A percentile compares a stretch with the other conserved stretches of the same genome.
Evolutionary conservation across 495 filamentous ascomycete genomes (phyloP).

Genomic region (Lasiosphaeria ovina): DNA sequence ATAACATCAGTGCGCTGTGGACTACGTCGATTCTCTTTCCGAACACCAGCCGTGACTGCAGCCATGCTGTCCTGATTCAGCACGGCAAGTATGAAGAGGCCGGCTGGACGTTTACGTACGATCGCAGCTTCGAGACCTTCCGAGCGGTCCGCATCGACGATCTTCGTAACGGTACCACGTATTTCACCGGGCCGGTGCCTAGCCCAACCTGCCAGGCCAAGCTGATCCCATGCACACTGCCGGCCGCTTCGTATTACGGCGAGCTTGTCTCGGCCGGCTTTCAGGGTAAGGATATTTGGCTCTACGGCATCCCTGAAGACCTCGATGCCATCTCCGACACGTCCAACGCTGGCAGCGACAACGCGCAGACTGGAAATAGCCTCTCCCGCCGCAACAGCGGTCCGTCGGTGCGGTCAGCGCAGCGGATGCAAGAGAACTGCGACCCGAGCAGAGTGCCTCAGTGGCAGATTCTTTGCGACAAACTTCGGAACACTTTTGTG

Average conservation of each 20-base stretch:
- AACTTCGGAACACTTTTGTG: slow-evolving; percentile 61
- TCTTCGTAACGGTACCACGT: slow-evolving; percentile 70
- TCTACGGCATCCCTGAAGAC: slow-evolving; percentile 76
- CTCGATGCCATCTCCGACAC: slow-evolving; percentile 56
- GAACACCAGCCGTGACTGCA: slow-evolving; percentile 70
- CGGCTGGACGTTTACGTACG: slow-evolving; percentile 77
- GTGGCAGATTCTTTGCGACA: slow-evolving; percentile 69
- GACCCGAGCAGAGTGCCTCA: slow-evolving; percentile 51
- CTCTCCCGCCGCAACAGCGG: slow-evolving; percentile 43
- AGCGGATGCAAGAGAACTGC: slow-evolving; percentile 33
- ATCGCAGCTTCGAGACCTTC: slow-evolving; percentile 72
- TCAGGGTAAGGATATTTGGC: slow-evolving; percentile 67
- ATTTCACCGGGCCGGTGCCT: slow-evolving; percentile 71
- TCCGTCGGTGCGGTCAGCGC: slow-evolving; percentile 34
- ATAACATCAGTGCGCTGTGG: slow-evolving; percentile 76
- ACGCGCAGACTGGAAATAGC: slow-evolving; percentile 21
- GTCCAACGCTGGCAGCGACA: slow-evolving; percentile 27
- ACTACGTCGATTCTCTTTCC: slow-evolving; percentile 87
- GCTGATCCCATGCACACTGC: slow-evolving; percentile 64
- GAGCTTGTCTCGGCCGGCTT: slow-evolving; percentile 78
- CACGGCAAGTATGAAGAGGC: slow-evolving; percentile 68
- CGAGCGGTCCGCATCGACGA: slow-evolving; percentile 73
- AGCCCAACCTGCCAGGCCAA: slow-evolving; percentile 41
- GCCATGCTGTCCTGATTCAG: slow-evolving; percentile 71
- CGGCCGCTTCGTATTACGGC: slow-evolving; percentile 63